Base-by-base conservation (phyloP, 768 basidiomycete genomes). In the Asterophora parasitica region DNA sequence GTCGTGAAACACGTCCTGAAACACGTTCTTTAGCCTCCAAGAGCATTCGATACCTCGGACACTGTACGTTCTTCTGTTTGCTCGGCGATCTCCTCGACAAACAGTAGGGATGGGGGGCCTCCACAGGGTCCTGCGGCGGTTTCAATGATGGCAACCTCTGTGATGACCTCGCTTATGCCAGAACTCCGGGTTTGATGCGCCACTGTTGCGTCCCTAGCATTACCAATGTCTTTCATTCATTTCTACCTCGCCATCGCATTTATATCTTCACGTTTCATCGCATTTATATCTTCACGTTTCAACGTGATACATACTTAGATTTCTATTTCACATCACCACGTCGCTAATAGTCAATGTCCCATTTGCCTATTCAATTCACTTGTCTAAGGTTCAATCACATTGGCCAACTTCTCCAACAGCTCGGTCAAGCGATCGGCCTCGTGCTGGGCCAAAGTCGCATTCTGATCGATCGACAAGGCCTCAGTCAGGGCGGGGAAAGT, bases 401-500 rank as follows among this genome's bases (percentile, higher is more conserved):
- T 58, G 16, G 79, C 71, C 44, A 88, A 72, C 42, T 69, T 68
- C 44, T 75, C 68, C n/a, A 92, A 62, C 45, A 85, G 69, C 5
- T 57, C 60, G 17, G 69, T 65, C 53, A 91, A 66, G 41, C 86
- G 76, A 9, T 64, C 61, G 9, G 77, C 75, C 61, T 92, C 89
- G 52, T 77, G 63, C 50, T 77, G 59, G 1, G 83, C 83, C 52
- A 83, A 61, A 0, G 78, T 81, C 10, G 65, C 64, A 57, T 88
- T 82, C 57, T 78, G 71, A 44, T 92, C 88, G 32, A 81, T 73
- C 17, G 78, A 73, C 55, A 93, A 75, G 0, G 89, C 78, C 61
- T 94, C 91, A 0, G 82, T 85, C 23, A 93, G 67, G 12, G 75
- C 88, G 1, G 90, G 92, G 51, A 93, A 72, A 0, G 89, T 89